Conservation (phyloP, 2,329 filamentous ascomycete genomes). For the Penicillium sp. region DNA sequence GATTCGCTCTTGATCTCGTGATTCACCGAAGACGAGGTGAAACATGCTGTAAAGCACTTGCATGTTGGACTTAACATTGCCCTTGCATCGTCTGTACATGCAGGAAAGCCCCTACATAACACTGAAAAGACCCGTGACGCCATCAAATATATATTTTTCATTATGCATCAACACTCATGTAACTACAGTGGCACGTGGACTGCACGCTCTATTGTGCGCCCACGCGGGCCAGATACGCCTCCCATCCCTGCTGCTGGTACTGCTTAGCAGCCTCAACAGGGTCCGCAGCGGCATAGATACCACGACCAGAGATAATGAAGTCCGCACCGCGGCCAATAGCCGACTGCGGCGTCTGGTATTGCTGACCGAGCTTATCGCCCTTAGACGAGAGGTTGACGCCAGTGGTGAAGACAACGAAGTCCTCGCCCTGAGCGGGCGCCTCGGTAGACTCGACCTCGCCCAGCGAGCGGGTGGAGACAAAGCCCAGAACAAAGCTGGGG, state of each 20-base stretch:
- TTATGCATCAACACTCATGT: slow-evolving; percentile 6
- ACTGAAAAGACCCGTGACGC: not conserved
- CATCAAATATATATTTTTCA: slow-evolving; percentile 3
- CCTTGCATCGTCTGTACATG: not conserved
- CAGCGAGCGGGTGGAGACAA: slow-evolving; percentile 46
- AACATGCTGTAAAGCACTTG: not conserved
- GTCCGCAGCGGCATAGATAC: slow-evolving; percentile 48
- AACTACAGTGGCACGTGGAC: not conserved
- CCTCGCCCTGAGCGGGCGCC: slow-evolving; percentile 37
- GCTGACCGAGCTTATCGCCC: slow-evolving; percentile 50
- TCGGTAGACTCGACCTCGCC: slow-evolving; percentile 36
- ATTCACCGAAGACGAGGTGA: not conserved
- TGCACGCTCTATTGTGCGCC: slow-evolving; percentile 21
- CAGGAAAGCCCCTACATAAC: not conserved
- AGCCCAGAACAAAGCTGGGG: slow-evolving; percentile 47
- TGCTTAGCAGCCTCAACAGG: slow-evolving; percentile 45
- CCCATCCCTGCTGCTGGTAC: slow-evolving; percentile 49
- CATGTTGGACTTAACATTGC: not conserved
- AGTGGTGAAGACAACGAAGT: slow-evolving; percentile 52
- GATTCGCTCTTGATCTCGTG: not conserved
- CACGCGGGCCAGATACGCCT: slow-evolving; percentile 45
- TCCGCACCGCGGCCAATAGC: slow-evolving; percentile 49
- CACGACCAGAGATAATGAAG: slow-evolving; percentile 50
- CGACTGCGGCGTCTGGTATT: slow-evolving; percentile 50
- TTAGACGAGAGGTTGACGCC: slow-evolving; percentile 50